phyloP scores from a whole-genome alignment of 1,284 basidiomycete genomes.

The Irpex sp. region DNA sequence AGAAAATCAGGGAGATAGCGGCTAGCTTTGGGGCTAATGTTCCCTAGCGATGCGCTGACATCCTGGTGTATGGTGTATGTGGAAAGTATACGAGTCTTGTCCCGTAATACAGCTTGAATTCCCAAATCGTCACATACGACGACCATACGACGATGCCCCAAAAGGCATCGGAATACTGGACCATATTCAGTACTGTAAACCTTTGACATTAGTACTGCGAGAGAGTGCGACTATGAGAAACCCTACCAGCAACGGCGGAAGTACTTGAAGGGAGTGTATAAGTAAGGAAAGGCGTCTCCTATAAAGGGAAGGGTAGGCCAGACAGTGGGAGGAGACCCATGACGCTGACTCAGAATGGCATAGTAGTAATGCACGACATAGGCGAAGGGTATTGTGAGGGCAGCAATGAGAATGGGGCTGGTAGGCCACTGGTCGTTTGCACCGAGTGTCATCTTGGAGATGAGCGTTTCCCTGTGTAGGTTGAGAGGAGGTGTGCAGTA shows the following conservation, averaged over 20 bases:
- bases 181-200: not conserved
- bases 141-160: not conserved
- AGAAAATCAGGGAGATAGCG: not conserved
- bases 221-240: not conserved
- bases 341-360: not conserved
- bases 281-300: not conserved
- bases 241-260: not conserved
- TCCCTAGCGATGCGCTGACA: not conserved
- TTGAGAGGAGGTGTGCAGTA: too few relatives aligned
- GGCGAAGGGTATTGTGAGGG: not conserved
- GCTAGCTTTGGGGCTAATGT: not conserved
- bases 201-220: not conserved
- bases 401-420: not conserved
- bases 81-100: not conserved
- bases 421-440: not conserved
- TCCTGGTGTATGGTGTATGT: not conserved
- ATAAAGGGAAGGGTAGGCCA: not conserved
- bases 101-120: not conserved
- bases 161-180: not conserved
- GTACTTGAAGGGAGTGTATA: not conserved
- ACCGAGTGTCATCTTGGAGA: not conserved
- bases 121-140: not conserved
- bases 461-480: too few relatives aligned
- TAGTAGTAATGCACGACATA: not conserved
- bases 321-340: not conserved